Base-by-base conservation (phyloP, 73 alveolate species). In the Uronychia setigera region DNA sequence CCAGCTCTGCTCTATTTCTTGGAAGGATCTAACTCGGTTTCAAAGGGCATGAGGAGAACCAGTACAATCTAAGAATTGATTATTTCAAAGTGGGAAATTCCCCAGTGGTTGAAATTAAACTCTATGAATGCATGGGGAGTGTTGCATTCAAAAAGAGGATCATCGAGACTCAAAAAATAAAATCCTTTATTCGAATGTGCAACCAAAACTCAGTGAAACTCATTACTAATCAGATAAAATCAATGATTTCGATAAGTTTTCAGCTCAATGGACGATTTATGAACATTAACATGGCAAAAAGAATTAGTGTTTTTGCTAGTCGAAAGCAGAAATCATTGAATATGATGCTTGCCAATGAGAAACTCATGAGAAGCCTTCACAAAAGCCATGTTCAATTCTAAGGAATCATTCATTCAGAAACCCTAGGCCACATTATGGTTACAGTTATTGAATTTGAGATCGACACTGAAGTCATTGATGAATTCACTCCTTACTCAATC, bases 271-370 rank as follows among this genome's bases (percentile, higher is more conserved):
- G 95, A 1, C 34, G 76, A 77, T 79, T 29, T 34, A 32, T 87
- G 57, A 78, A 84, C 29, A 1, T 89, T 32, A 84, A 76, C 67
- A n/a, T 84, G 59, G 79, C 74, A 19, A 84, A 34, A n/a, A 79
- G 76, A 35, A 32, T 78, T 29, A 58, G 59, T 30, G 60, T 32
- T 30, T 78, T 25, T 26, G 76, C 29, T 13, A 75, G 57, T 58
- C 26, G 80, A 26, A 85, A 58, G 13, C 80, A 89, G 67, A 82
- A 84, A 32, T 80, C 29, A 58, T 0, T 89, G 11, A 84, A 84
- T 60, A 83, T 89, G 89, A 85, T 84, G 60, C 32, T 89, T 28
- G 77, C 87, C 76, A 85, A 89, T 79, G 95, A 89, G 58, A 33
- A 74, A 0, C 31, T 89, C 30, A 1, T 89, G 35, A 77, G 92